Base-by-base conservation (phyloP, 108 stramenopile genomes). In the Bacterosira constricta region DNA sequence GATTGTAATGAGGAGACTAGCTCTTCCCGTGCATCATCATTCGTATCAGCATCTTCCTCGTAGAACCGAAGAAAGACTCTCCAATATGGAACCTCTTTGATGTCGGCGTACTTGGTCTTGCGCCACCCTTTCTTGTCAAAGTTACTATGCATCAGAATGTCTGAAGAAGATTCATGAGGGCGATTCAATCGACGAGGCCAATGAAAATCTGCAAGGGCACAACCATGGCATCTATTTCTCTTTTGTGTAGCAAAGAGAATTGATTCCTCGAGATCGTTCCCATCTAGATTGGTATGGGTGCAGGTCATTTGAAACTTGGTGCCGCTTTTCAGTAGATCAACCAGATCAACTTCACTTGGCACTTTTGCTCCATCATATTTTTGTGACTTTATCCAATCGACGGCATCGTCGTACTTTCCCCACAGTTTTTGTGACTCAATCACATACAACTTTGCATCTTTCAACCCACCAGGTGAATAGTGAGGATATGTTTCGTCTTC, bases 91-190 rank as follows among this genome's bases (percentile, higher is more conserved):
- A 71, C 69, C 13, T 61, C 59, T 50, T 34, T 10, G 4, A 71
- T 29, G 0, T 61, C 34, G 9, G 15, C 8, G 29, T 58, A 71
- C 1, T 9, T 18, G 30, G 61, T 63, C 45, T 50, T 71, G 15
- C 60, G 69, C 69, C 69, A 65, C n/a, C 32, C 44, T 63, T 60
- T 44, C 10, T 23, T 6, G 11, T 60, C 68, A 35, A 13, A 11
- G 41, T 71, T 71, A 36, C 63, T 25, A 37, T 71, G 69, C 18
- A 71, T 38, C n/a, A 71, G 31, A 36, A 71, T 71, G 17, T 71
- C 69, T 6, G 26, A n/a, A 23, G 31, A 20, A 5, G 10, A 12
- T 50, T 63, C 13, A 63, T 62, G 58, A 10, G 45, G 47, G 0
- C 38, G 69, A 51, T 63, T 50, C 47, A 71, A 58, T 20, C 51